Percentiles rank a stretch among this genome's conserved stretches.
Evolutionary conservation across 2,329 filamentous ascomycete species (phyloP).

Genomic region (Fusarium stilboides): DNA sequence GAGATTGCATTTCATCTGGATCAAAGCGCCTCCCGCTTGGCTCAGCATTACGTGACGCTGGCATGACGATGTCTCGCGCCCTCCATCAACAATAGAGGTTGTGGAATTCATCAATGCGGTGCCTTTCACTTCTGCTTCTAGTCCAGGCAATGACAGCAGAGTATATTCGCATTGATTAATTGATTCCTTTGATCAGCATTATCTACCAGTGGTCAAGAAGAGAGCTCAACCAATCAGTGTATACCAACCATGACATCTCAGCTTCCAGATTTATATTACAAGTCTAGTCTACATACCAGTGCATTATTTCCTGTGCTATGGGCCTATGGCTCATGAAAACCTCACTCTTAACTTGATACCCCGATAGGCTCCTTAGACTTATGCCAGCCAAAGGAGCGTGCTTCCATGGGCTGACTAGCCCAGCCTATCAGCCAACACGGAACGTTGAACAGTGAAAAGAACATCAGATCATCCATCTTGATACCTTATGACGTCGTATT

Average conservation of each 20-base stretch:
- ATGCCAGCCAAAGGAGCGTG: background rate
- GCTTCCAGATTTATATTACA: no score
- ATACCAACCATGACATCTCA: background rate
- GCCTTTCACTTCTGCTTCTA: background rate
- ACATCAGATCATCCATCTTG: constrained; percentile 18
- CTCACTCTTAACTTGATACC: background rate
- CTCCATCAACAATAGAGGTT: constrained; percentile 15
- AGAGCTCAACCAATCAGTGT: background rate
- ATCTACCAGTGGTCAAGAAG: background rate
- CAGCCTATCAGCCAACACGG: background rate
- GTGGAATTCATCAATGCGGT: constrained; percentile 28
- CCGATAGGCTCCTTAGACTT: background rate
- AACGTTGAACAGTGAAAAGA: background rate
- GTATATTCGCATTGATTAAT: background rate
- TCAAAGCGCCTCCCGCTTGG: constrained; percentile 32
- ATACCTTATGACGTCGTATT: constrained; percentile 30
- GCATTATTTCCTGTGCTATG: background rate
- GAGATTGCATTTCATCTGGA: constrained; percentile 22
- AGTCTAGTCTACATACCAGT: background rate
- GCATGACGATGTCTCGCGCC: constrained; percentile 43
- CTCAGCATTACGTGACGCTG: constrained; percentile 41
- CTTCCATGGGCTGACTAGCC: background rate
- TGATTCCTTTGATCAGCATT: background rate
- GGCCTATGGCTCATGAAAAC: no score
- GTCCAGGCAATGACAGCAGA: background rate